Evolutionary conservation across 495 filamentous ascomycete genomes (phyloP).

Genomic region (Hypoxylon fuscum): DNA sequence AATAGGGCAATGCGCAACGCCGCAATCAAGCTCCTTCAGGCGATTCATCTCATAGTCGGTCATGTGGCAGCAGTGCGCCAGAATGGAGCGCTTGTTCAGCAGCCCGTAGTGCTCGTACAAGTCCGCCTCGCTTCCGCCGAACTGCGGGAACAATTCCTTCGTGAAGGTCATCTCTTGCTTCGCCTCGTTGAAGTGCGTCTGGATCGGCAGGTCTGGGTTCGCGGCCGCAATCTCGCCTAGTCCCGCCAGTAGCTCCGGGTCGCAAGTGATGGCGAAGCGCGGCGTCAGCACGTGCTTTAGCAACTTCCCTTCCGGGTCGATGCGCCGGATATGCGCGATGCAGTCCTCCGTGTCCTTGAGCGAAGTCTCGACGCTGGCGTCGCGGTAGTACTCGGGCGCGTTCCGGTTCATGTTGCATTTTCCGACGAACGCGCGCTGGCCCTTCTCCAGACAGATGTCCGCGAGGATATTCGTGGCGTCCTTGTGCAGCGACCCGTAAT

Average conservation of each 20-base stretch:
- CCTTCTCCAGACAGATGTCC: slow-evolving; percentile 61
- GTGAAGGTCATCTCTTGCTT: slow-evolving; percentile 64
- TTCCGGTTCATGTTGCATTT: slow-evolving; percentile 73
- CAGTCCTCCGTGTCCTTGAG: slow-evolving; percentile 62
- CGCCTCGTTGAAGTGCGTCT: slow-evolving; percentile 73
- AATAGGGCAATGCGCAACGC: slow-evolving; percentile 71
- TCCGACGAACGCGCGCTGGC: slow-evolving; percentile 71
- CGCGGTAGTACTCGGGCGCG: slow-evolving; percentile 67
- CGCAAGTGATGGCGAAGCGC: slow-evolving; percentile 70
- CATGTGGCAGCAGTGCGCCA: slow-evolving; percentile 71
- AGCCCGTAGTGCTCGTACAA: slow-evolving; percentile 64
- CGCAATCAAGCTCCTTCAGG: slow-evolving; percentile 59
- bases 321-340: slow-evolving; percentile 55
- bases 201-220: slow-evolving; percentile 65
- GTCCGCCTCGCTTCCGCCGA: slow-evolving; percentile 59
- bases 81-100: slow-evolving; percentile 63
- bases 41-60: slow-evolving; percentile 61
- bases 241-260: slow-evolving; percentile 58
- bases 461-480: slow-evolving; percentile 68
- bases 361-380: slow-evolving; percentile 58
- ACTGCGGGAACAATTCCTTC: slow-evolving; percentile 60
- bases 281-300: slow-evolving; percentile 70
- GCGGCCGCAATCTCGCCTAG: slow-evolving; percentile 61
- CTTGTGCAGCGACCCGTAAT: slow-evolving; percentile 69
- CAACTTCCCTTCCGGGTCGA: slow-evolving; percentile 54